A percentile compares a stretch with the other conserved stretches of the same genome.
Conservation (phyloP, 192 early-diverging fungal species). For the Coemansia sp. region DNA sequence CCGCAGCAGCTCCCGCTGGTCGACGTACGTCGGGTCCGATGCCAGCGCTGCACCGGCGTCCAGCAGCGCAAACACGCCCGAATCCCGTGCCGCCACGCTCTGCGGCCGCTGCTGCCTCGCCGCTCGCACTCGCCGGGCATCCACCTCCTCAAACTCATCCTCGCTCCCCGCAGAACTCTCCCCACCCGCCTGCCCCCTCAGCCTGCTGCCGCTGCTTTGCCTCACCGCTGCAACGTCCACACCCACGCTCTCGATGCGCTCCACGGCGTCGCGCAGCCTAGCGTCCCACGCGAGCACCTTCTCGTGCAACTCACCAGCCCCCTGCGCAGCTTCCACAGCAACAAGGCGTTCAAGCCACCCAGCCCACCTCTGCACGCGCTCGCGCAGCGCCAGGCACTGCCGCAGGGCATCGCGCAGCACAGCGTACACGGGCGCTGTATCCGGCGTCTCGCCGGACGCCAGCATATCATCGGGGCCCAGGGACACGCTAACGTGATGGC, state of each 20-base stretch:
- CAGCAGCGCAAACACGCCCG: conserved; percentile 41
- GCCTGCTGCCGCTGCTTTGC: neutral
- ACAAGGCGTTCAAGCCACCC: conserved; percentile 30
- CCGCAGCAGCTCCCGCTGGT: conserved; percentile 6
- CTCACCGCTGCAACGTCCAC: too few species aligned
- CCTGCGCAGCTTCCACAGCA: conserved; percentile 10
- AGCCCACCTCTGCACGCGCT: conserved; percentile 53
- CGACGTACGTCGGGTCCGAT: conserved; percentile 25
- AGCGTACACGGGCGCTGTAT: conserved; percentile 46
- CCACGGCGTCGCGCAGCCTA: neutral
- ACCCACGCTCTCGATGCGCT: too few species aligned
- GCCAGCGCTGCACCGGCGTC: conserved; percentile 13
- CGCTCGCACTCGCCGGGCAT: neutral
- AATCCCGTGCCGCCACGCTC: too few species aligned
- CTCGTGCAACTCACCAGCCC: conserved; percentile 34
- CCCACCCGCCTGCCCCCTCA: too few species aligned
- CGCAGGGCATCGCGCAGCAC: conserved; percentile 58
- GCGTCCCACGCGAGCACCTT: conserved; percentile 23
- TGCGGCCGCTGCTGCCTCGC: neutral
- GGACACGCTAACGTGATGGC: conserved; percentile 58
- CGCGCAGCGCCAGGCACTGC: conserved; percentile 49
- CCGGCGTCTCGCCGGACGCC: conserved; percentile 54
- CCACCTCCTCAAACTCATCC: conserved; percentile 46
- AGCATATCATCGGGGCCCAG: conserved; percentile 53
- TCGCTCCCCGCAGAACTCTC: conserved; percentile 14